Base-by-base conservation (phyloP, 116 monocot species). In the Zostera marina region DNA sequence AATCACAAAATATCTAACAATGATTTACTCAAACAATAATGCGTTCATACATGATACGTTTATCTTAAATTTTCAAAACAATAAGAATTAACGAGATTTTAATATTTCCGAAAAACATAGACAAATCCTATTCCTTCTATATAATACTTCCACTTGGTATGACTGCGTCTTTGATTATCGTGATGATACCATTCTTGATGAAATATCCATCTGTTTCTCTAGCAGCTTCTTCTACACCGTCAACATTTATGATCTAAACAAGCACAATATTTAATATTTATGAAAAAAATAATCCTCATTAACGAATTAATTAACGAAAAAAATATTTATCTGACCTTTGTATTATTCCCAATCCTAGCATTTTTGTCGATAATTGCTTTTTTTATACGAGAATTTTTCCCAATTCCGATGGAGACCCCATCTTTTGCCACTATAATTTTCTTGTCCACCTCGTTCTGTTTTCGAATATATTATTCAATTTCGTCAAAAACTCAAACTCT, bases 171-270 rank as follows among this genome's bases (percentile, higher is more conserved):
- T 96, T 96, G 39, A 96, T 96, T 54, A 96, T 59, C 1, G 96
- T 96, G 8, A 96, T 89, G 7, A 96, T 96, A 58, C 96, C 96
- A 38, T 85, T 89, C 70, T 96, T 96, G 61, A 94, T 94, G 79
- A 88, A 88, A 64, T 88, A 94, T 0, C 94, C 94, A 38, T 94
- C 94, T 0, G 88, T 88, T 71, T 94, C 94, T 55, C 94, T 85
- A 19, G 89, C 89, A 0, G 96, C 78, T 64, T 96, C 96, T 82
- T 85, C 89, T 13, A 96, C 85, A 42, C 76, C 68, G 26, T 96
- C 80, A 11, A 14, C 24, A 63, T 96, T 96, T 62, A 96, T 65
- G 59, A 96, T 96, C 96, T 96, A 78, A 8, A 66, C 0, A 32
- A 32, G 5, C 0, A 0, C 32, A 32, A 32, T 32, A 32, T n/a